phyloP scores from a whole-genome alignment of 805 yeast species.

The Wickerhamiella brachini region DNA sequence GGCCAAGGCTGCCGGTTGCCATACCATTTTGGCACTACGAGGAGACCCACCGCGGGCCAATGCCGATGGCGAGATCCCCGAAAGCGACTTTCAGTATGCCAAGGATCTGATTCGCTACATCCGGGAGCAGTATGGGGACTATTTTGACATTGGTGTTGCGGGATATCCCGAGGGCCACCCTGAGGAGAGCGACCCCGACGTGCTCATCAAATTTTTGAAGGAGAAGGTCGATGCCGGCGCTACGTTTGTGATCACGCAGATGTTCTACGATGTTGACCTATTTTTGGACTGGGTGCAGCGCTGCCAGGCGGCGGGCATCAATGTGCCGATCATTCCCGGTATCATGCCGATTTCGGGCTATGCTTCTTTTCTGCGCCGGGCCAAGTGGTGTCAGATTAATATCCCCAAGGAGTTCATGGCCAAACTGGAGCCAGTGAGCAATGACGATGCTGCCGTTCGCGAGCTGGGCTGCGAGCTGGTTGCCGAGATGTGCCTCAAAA shows the following conservation, averaged over 20 bases:
- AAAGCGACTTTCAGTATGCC: conserved; percentile 57
- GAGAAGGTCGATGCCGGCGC: conserved; percentile 93
- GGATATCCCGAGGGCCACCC: conserved; percentile 98
- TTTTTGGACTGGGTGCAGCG: conserved; percentile 70
- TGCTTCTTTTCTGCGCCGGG: conserved; percentile 83
- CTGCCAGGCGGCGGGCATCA: conserved; percentile 58
- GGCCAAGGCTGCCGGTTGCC: conserved; percentile 44
- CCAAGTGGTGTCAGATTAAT: conserved; percentile 80
- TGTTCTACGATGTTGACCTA: conserved; percentile 87
- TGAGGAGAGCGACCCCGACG: conserved; percentile 50
- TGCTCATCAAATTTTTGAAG: conserved; percentile 50
- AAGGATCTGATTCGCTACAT: conserved; percentile 75
- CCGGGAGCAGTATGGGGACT: conserved; percentile 62
- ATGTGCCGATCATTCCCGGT: conserved; percentile 87
- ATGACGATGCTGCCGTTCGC: conserved; percentile 80
- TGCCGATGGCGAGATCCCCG: conserved; percentile 24
- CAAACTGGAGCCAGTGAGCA: conserved; percentile 66
- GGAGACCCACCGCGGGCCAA: conserved; percentile 82
- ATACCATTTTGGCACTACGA: conserved; percentile 82
- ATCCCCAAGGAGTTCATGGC: conserved; percentile 64
- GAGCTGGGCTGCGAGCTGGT: conserved; percentile 72
- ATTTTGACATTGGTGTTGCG: conserved; percentile 91
- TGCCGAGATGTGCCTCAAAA: conserved; percentile 64
- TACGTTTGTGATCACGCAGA: conserved; percentile 84
- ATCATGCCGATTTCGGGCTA: conserved; percentile 98